These are phyloP conservation scores for Rhododendron henanense DNA, from an alignment of 148 eudicot genomes.

Conservation along the genomic window DNA sequence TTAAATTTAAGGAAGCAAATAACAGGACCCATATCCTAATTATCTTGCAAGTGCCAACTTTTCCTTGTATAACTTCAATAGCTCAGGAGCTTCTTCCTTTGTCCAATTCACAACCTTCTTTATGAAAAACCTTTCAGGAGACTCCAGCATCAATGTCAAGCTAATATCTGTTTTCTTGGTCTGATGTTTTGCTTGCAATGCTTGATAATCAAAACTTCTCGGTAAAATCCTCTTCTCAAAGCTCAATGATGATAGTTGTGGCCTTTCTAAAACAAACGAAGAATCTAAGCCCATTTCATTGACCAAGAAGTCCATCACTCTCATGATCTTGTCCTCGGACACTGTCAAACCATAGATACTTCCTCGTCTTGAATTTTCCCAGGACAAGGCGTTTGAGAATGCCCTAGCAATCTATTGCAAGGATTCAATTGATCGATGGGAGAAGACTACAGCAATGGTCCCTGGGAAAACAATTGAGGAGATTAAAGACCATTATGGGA, in stretches of 20 bases:
- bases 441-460: conserved; percentile 33
- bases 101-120: background rate
- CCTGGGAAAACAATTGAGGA: conserved; percentile 47
- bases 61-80: conserved; percentile 19
- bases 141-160: background rate
- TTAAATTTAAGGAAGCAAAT: background rate
- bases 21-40: background rate
- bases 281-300: conserved; percentile 19
- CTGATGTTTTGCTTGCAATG: conserved; percentile 19
- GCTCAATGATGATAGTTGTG: conserved; percentile 10
- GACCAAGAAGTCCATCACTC: conserved; percentile 19
- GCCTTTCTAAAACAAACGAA: conserved; percentile 6
- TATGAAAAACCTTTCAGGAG: background rate
- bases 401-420: conserved; percentile 10
- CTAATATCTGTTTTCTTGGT: background rate
- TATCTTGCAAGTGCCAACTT: conserved; percentile 3
- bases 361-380: background rate
- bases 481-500: conserved; percentile 27
- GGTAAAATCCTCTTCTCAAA: conserved; percentile 22
- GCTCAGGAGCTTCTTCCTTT: conserved; percentile 20
- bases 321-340: conserved; percentile 21
- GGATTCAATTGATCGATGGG: conserved; percentile 27
- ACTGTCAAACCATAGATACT: background rate
- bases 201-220: conserved; percentile 19
- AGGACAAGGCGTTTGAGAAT: too few species aligned